Percentiles rank a stretch among this genome's conserved stretches.
phyloP scores from a whole-genome alignment of 192 early-diverging fungal genomes.

The Backusella liffmaniae region DNA sequence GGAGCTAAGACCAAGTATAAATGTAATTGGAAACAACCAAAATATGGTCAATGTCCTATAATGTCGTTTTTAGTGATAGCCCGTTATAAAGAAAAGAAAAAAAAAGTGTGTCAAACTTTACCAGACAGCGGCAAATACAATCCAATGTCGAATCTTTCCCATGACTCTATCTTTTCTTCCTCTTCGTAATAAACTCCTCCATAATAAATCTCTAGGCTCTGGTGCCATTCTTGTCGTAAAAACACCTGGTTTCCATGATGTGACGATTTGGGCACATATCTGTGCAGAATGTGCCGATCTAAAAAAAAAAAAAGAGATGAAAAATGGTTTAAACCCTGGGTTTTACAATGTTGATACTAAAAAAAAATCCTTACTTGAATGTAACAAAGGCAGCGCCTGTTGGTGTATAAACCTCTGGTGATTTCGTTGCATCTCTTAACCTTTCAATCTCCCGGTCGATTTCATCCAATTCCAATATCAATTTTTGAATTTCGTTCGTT shows the following conservation, averaged over 20 bases:
- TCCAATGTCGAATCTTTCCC: conserved; percentile 49
- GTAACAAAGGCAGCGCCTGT: conserved; percentile 62
- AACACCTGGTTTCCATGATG: conserved; percentile 49
- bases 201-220: conserved; percentile 63
- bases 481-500: not conserved
- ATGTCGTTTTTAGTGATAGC: too few species aligned
- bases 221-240: conserved; percentile 53
- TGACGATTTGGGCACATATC: conserved; percentile 53
- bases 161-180: conserved; percentile 43
- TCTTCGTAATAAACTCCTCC: conserved; percentile 52
- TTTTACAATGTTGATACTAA: not conserved
- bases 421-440: conserved; percentile 38
- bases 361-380: conserved; percentile 39
- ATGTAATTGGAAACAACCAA: conserved; percentile 63
- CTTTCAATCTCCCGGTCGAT: conserved; percentile 38
- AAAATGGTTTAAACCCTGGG: not conserved
- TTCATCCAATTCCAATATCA: not conserved
- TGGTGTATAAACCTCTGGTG: conserved; percentile 42
- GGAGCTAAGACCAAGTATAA: conserved; percentile 55
- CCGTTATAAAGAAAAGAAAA: too few species aligned
- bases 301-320: not conserved
- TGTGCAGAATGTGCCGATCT: conserved; percentile 51
- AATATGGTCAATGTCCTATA: conserved; percentile 58
- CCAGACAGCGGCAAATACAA: conserved; percentile 36
- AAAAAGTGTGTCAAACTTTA: not conserved